A percentile compares a stretch with the other conserved stretches of the same genome.
Evolutionary conservation across 1,139 yeast genomes (phyloP).

Genomic region (Yamadazyma sp.): DNA sequence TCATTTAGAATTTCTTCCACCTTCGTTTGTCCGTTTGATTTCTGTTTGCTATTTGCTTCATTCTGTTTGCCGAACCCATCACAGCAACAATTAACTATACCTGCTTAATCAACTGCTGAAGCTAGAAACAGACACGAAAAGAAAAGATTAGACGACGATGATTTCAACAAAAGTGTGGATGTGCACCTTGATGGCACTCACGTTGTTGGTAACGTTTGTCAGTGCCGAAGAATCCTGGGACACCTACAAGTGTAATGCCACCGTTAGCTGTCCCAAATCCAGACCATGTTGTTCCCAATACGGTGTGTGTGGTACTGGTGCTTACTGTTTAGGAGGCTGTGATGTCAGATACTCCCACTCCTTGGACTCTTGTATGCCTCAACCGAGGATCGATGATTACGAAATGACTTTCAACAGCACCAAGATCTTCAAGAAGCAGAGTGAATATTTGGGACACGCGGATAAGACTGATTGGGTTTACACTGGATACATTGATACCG

Average conservation of each 20-base stretch:
- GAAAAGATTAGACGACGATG: not conserved
- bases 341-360: slow-evolving; percentile 66
- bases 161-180: slow-evolving; percentile 4
- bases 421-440: slow-evolving; percentile 28
- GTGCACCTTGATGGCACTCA: slow-evolving; percentile 6
- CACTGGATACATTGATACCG: slow-evolving; percentile 62
- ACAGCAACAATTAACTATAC: too few relatives aligned
- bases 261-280: slow-evolving; percentile 63
- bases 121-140: too few relatives aligned
- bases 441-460: slow-evolving; percentile 68
- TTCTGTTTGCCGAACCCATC: not conserved
- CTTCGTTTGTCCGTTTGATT: not conserved
- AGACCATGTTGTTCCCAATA: slow-evolving; percentile 82
- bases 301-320: slow-evolving; percentile 84
- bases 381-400: slow-evolving; percentile 41
- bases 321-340: slow-evolving; percentile 80
- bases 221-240: slow-evolving; percentile 15
- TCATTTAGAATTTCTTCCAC: not conserved
- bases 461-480: slow-evolving; percentile 71
- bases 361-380: slow-evolving; percentile 67
- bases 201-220: slow-evolving; percentile 11
- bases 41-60: not conserved
- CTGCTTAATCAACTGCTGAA: too few relatives aligned
- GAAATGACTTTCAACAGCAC: slow-evolving; percentile 36
- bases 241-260: slow-evolving; percentile 45